Evolutionary conservation across 1,284 basidiomycete genomes (phyloP).

Genomic region (Cutaneotrichosporon arboriforme): DNA sequence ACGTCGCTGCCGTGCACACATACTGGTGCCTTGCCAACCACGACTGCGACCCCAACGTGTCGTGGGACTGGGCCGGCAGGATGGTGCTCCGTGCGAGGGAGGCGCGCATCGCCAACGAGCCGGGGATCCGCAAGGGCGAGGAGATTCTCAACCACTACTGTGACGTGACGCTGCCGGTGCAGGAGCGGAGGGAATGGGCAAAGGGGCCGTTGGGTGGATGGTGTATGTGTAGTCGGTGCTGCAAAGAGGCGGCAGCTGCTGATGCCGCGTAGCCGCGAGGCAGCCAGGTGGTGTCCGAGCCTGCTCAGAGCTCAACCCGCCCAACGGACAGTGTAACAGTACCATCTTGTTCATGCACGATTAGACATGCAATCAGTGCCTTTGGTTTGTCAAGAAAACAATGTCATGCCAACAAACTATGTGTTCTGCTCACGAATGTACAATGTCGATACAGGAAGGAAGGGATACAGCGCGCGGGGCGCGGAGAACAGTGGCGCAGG

Average conservation of each 20-base stretch:
- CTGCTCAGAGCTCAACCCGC: too few species aligned
- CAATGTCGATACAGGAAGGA: too few species aligned
- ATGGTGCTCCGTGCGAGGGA: conserved; percentile 7
- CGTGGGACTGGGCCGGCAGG: conserved; percentile 15
- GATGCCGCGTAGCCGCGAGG: too few species aligned
- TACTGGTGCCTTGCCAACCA: conserved; percentile 19
- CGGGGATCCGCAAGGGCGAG: conserved; percentile 8
- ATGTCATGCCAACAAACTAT: too few species aligned
- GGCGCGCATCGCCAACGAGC: not conserved
- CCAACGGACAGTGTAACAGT: too few species aligned
- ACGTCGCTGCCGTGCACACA: conserved; percentile 17
- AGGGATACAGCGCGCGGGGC: too few species aligned
- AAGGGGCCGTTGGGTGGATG: conserved; percentile 12
- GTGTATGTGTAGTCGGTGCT: conserved; percentile 13
- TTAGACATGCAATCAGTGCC: too few species aligned
- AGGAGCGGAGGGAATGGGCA: conserved; percentile 15
- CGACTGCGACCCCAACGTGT: conserved; percentile 18
- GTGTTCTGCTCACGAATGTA: too few species aligned
- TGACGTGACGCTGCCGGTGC: conserved; percentile 12
- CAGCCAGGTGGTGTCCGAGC: too few species aligned
- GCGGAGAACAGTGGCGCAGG: too few species aligned
- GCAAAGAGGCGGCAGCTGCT: conserved; percentile 3
- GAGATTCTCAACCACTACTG: conserved; percentile 19
- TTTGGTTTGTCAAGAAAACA: too few species aligned
- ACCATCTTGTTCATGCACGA: too few species aligned